Base-by-base conservation (phyloP, 805 yeast species). In the Cyberlindnera mississippiensis region DNA sequence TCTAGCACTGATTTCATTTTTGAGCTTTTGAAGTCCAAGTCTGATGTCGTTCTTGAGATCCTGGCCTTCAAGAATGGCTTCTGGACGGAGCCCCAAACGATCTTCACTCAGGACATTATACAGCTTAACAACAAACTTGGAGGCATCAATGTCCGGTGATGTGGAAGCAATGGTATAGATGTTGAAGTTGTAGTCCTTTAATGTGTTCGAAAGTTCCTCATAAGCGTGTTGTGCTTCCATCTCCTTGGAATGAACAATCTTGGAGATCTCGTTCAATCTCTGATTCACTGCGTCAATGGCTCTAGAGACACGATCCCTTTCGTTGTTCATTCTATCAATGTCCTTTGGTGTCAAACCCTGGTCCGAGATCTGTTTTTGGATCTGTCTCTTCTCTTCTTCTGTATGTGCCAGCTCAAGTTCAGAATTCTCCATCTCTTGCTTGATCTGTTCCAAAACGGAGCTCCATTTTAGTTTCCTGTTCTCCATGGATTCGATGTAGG, bases 401-500 rank as follows among this genome's bases (percentile, higher is more conserved):
- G 75, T 53, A 2, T 62, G 60, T 11, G 53, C 54, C 17, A 78
- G 62, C 39, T 76, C 75, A 24, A 55, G 52, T 38, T 67, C 69
- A 45, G 76, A 65, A 29, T 61, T 58, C 2, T 55, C 61, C 33
- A 81, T 72, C 53, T 85, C 93, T 6, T 59, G 61, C 26, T 70
- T 67, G 44, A 85, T 73, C 49, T 77, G 77, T n/a, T 70, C 66
- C 37, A 87, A 57, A 33, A 78, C 74, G 14, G 61, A 50, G 2
- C 73, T 69, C 93, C 96, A 85, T 56, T 78, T 80, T 12, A 59
- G 50, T 50, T 80, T 82, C 46, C 86, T 70, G n/a, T 67, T 66
- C 51, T 79, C 76, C 76, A 85, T 80, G 7, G 77, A 70, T 33
- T 77, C 77, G 40, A 85, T 78, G 56, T 83, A 86, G n/a, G 79